Percentiles rank a stretch among this genome's conserved stretches.
Conservation (phyloP, 192 early-diverging fungal species). For the Coemansia sp. region DNA sequence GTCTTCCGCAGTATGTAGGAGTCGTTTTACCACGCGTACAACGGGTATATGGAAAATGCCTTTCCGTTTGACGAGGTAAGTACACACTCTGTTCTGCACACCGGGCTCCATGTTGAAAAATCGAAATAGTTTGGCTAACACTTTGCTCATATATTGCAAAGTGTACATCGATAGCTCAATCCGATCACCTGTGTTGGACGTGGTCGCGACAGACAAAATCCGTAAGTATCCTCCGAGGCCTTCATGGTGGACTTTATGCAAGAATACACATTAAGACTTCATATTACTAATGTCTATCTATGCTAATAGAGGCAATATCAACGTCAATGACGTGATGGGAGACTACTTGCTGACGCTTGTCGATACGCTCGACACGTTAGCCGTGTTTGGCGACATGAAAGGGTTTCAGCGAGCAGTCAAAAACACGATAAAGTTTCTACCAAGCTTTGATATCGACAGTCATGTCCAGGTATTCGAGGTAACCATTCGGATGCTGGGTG, state of each 20-base stretch:
- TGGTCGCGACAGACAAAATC: constrained; percentile 68
- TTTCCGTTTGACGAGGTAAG: constrained; percentile 85
- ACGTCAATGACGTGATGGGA: constrained; percentile 92
- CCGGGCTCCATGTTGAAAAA: neutral
- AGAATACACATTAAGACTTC: neutral
- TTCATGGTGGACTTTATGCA: constrained; percentile 45
- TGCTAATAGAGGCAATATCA: constrained; percentile 24
- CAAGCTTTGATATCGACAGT: constrained; percentile 78
- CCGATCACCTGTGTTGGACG: constrained; percentile 82
- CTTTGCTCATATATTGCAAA: neutral
- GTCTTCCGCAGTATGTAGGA: constrained; percentile 12
- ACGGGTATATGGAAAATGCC: constrained; percentile 80
- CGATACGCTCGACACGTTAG: constrained; percentile 88
- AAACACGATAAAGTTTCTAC: constrained; percentile 65
- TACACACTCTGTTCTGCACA: neutral
- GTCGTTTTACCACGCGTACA: constrained; percentile 78
- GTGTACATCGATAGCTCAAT: constrained; percentile 60
- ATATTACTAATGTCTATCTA: neutral
- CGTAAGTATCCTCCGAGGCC: constrained; percentile 36
- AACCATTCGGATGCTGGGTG: constrained; percentile 90
- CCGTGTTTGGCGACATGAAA: constrained; percentile 68
- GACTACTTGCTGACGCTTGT: constrained; percentile 93
- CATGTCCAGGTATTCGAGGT: constrained; percentile 96
- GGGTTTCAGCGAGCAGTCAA: constrained; percentile 71
- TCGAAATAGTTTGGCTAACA: neutral